A percentile compares a stretch with the other conserved stretches of the same genome.
phyloP scores from a whole-genome alignment of 2,329 filamentous ascomycete species.

The Aspergillus caelatus region DNA sequence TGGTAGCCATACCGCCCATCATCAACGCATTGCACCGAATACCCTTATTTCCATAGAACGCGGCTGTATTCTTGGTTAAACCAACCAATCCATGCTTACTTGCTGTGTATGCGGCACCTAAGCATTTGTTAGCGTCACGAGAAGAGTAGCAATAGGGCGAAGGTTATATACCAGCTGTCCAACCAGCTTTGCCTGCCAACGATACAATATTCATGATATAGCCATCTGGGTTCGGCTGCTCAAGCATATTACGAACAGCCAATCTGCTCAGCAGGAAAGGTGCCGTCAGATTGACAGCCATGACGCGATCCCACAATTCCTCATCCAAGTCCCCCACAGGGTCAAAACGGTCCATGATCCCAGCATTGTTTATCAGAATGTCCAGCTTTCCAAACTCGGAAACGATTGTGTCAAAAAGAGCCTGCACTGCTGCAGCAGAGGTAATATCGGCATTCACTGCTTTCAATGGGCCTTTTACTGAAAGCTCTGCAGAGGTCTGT shows the following conservation, averaged over 20 bases:
- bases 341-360: constrained; percentile 60
- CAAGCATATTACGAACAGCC: constrained; percentile 53
- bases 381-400: constrained; percentile 53
- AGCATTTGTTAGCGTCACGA: background rate
- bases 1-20: constrained; percentile 59
- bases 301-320: constrained; percentile 56
- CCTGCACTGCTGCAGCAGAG: constrained; percentile 35
- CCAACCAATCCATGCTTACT: constrained; percentile 59
- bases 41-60: constrained; percentile 57
- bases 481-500: constrained; percentile 26
- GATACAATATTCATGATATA: constrained; percentile 58
- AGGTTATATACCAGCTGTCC: constrained; percentile 39
- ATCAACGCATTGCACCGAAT: constrained; percentile 57
- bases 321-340: constrained; percentile 53
- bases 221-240: constrained; percentile 40
- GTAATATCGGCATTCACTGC: constrained; percentile 44
- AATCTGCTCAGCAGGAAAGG: constrained; percentile 56
- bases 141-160: background rate
- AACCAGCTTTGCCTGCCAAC: constrained; percentile 49
- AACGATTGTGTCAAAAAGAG: constrained; percentile 38
- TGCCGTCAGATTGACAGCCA: constrained; percentile 61
- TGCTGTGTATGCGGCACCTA: constrained; percentile 55
- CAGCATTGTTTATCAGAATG: constrained; percentile 62
- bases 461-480: constrained; percentile 22
- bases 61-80: constrained; percentile 61